phyloP scores from a whole-genome alignment of 176 grass and related monocot genomes.

The Cenchrus americanus region DNA sequence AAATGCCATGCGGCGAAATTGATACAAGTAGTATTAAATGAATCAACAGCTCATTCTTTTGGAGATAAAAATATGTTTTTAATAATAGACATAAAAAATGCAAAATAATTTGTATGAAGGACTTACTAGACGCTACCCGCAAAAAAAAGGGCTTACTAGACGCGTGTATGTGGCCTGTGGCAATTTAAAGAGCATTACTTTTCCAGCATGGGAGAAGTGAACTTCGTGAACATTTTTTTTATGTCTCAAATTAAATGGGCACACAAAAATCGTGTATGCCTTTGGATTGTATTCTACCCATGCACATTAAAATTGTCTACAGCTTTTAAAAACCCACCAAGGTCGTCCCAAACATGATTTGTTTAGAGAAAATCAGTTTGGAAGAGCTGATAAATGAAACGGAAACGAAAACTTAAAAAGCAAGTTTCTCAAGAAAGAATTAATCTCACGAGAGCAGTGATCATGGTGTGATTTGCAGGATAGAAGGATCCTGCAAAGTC shows the following conservation, averaged over 20 bases:
- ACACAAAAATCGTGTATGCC: conserved; percentile 12
- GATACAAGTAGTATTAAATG: conserved; percentile 51
- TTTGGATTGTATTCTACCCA: conserved; percentile 30
- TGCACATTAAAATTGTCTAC: neutral
- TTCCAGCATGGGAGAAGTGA: conserved; percentile 41
- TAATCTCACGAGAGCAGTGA: neutral
- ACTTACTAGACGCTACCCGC: conserved; percentile 10
- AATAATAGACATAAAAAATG: neutral
- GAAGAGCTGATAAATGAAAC: neutral
- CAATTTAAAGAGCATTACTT: conserved; percentile 31
- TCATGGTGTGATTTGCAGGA: neutral
- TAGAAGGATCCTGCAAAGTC: neutral
- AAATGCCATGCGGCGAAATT: conserved; percentile 42
- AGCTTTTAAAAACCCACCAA: neutral
- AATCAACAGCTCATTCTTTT: conserved; percentile 34
- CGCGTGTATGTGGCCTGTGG: conserved; percentile 17
- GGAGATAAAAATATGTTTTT: neutral
- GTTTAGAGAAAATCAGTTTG: neutral
- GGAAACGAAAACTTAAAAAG: neutral
- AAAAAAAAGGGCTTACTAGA: conserved; percentile 1
- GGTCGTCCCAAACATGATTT: neutral
- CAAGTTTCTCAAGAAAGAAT: conserved; percentile 11
- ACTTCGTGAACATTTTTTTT: conserved; percentile 22
- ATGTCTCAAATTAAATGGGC: neutral
- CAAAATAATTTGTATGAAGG: neutral